Evolutionary conservation across 2,329 filamentous ascomycete species (phyloP).

Genomic region (Myriosclerotinia duriaeana): DNA sequence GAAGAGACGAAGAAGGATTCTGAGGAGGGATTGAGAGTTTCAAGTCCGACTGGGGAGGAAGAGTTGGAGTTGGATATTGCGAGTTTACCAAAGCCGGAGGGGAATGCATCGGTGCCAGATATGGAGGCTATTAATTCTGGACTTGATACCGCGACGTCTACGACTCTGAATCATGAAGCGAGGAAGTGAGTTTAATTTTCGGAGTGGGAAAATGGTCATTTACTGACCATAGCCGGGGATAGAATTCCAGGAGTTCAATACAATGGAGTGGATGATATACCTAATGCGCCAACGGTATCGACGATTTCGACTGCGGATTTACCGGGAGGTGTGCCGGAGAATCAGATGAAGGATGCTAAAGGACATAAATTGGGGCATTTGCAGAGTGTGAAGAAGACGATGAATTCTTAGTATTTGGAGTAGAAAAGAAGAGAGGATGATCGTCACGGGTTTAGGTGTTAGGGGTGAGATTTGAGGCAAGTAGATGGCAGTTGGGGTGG

Average conservation of each 20-base stretch:
- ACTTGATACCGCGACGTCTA: constrained; percentile 37
- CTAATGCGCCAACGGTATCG: not conserved
- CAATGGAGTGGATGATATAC: not conserved
- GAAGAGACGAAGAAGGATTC: constrained; percentile 27
- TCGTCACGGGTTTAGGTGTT: not conserved
- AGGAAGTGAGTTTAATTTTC: constrained; percentile 27
- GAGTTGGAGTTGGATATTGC: constrained; percentile 30
- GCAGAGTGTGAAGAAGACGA: constrained; percentile 30
- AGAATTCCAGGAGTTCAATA: not conserved
- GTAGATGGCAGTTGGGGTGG: not conserved
- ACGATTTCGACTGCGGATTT: constrained; percentile 44
- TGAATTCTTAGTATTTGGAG: not conserved
- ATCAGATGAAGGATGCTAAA: constrained; percentile 37
- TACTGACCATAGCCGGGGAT: constrained; percentile 4
- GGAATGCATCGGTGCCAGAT: constrained; percentile 29
- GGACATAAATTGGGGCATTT: constrained; percentile 34
- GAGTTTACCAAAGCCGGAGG: constrained; percentile 31
- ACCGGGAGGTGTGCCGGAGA: constrained; percentile 45
- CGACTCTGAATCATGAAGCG: constrained; percentile 31
- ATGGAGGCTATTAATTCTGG: constrained; percentile 33
- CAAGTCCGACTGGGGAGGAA: constrained; percentile 36
- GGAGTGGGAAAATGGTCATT: not conserved
- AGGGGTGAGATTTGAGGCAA: not conserved
- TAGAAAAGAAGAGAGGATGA: too few species aligned
- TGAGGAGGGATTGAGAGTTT: constrained; percentile 34